A percentile compares a stretch with the other conserved stretches of the same genome.
Conservation (phyloP, 2,329 filamentous ascomycete genomes). For the Curvularia lunata region DNA sequence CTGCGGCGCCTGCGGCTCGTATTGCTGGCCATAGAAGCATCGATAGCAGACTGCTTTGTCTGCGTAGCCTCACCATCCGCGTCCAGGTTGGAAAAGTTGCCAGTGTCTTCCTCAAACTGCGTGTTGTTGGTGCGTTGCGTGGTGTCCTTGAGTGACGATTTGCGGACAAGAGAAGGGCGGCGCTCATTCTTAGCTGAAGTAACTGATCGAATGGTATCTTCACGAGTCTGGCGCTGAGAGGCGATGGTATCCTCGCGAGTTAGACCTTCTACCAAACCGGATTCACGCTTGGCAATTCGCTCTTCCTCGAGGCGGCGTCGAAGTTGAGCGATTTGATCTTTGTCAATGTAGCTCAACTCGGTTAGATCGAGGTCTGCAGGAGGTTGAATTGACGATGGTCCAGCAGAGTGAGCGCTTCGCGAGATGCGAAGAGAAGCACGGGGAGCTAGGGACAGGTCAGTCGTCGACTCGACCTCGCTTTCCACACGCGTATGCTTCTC, state of each 20-base stretch:
- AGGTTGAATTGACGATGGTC: constrained; percentile 28
- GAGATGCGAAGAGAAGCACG: constrained; percentile 38
- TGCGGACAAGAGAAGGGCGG: constrained; percentile 55
- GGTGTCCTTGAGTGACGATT: constrained; percentile 62
- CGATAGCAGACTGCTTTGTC: constrained; percentile 37
- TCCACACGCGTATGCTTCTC: constrained; percentile 33
- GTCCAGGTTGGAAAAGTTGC: constrained; percentile 39
- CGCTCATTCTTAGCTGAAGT: constrained; percentile 49
- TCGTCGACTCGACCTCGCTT: constrained; percentile 49
- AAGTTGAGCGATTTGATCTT: constrained; percentile 59
- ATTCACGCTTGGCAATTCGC: constrained; percentile 51
- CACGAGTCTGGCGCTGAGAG: constrained; percentile 46
- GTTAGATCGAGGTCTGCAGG: constrained; percentile 53
- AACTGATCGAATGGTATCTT: constrained; percentile 50
- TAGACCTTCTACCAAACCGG: constrained; percentile 34
- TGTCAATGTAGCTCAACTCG: constrained; percentile 62
- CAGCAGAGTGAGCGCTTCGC: constrained; percentile 29
- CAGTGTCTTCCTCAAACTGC: constrained; percentile 47
- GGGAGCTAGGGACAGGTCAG: constrained; percentile 48
- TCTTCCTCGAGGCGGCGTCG: constrained; percentile 64
- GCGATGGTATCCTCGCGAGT: constrained; percentile 49
- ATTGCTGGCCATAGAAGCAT: constrained; percentile 56
- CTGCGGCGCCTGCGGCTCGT: constrained; percentile 58
- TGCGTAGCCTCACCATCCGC: constrained; percentile 37
- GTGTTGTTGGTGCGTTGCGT: constrained; percentile 46